Percentiles rank a stretch among this genome's conserved stretches.
Conservation (phyloP, 495 filamentous ascomycete species). For the Neurospora sp. region DNA sequence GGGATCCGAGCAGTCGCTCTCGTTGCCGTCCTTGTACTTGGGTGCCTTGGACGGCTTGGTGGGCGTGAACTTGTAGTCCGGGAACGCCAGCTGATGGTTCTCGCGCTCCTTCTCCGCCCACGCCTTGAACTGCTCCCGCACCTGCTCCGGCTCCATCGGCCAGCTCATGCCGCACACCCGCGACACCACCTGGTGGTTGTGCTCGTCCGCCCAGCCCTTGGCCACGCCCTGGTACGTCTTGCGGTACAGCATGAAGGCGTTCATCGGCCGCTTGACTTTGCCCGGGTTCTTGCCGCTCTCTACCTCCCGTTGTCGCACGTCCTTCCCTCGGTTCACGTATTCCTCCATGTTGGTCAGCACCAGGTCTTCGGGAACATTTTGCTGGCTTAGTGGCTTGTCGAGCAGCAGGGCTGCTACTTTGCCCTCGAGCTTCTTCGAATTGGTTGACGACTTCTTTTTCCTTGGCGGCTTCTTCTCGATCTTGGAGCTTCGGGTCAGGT, state of each 20-base stretch:
- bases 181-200: slow-evolving; percentile 93
- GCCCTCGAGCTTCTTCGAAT: not conserved
- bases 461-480: slow-evolving; percentile 28
- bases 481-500: slow-evolving; percentile 13
- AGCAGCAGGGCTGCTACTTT: slow-evolving; percentile 45
- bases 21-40: slow-evolving; percentile 29
- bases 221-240: slow-evolving; percentile 83
- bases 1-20: slow-evolving; percentile 29
- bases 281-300: slow-evolving; percentile 56
- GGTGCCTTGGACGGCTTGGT: slow-evolving; percentile 53
- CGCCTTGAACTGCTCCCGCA: slow-evolving; percentile 71
- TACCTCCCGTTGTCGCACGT: slow-evolving; percentile 57
- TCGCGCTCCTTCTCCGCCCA: slow-evolving; percentile 72
- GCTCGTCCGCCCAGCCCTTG: slow-evolving; percentile 72
- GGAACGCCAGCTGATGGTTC: slow-evolving; percentile 80
- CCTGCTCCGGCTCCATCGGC: slow-evolving; percentile 61
- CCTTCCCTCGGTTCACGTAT: slow-evolving; percentile 64
- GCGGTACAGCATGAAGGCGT: slow-evolving; percentile 97
- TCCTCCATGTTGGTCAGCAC: slow-evolving; percentile 64
- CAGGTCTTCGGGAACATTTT: slow-evolving; percentile 45
- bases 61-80: slow-evolving; percentile 92
- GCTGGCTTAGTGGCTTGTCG: slow-evolving; percentile 61
- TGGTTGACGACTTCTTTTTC: slow-evolving; percentile 26
- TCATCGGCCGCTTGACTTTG: slow-evolving; percentile 88
- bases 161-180: slow-evolving; percentile 75